Evolutionary conservation across 2,329 filamentous ascomycete species (phyloP), one percentile per base, ranked within the genome.

Genomic region (Aspergillus carbonarius): DNA sequence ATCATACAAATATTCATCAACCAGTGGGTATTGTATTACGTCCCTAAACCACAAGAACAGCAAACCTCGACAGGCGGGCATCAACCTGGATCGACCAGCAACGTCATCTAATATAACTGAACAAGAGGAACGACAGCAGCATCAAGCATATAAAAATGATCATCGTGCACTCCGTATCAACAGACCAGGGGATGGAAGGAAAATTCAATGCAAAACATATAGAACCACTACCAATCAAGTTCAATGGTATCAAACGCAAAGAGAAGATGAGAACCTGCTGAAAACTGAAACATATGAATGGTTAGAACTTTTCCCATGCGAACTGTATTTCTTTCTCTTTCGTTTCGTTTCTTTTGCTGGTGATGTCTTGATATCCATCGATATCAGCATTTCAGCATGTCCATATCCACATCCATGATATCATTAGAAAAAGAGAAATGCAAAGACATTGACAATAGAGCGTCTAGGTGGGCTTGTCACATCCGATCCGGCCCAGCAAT

Each of bases 401-500:
- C 54, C 44, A 47, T 57, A 46, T 48, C 49, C 42, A 46, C 48
- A 54, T 55, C 52, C 56, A 55, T 60, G 34, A 58, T 57, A 62
- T 54, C 55, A 54, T 56, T 47, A 62, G 47, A 40, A 49, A 18
- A 20, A 42, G 25, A 56, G 35, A 49, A 42, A 53, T 12, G 23
- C 27, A 49, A 52, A 39, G 57, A 54, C 63, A 55, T 64, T 60
- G 49, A 61, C 63, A 60, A 57, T 68, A 15, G 23, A 40, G 6
- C 47, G 10, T 51, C 50, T 68, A 72, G 34, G 72, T 74, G 25
- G 74, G 88, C 80, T 92, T 92, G 74, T 92, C 89, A 73, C 91
- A 95, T 50, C 91, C 91, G 69, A 95, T 95, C 54, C 91, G 82
- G 46, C 90, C 89, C 54, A 95, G 81, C 64, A 95, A 79, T 73